A percentile compares a stretch with the other conserved stretches of the same genome.
phyloP scores from a whole-genome alignment of 257 asterid genomes.

The Solanum stenotomum region DNA sequence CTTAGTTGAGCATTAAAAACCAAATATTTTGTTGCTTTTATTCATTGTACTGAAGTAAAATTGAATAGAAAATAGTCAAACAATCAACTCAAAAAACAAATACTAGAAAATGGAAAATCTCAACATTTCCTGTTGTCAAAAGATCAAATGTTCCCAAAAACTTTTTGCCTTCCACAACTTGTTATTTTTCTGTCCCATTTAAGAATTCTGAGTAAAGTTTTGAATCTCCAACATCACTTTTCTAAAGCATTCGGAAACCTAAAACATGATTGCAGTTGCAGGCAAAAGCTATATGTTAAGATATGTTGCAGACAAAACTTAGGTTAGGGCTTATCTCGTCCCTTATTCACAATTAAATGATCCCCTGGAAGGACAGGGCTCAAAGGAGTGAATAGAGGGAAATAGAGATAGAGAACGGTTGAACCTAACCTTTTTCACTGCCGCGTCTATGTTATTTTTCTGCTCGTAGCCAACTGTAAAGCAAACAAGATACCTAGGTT shows the following conservation, averaged over 20 bases:
- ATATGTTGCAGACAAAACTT: background rate
- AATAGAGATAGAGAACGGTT: background rate
- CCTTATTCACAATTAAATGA: background rate
- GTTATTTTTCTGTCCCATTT: background rate
- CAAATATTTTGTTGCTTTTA: background rate
- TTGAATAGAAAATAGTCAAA: background rate
- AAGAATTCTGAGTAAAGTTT: background rate
- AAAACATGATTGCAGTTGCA: background rate
- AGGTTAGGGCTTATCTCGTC: background rate
- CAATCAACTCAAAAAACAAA: background rate
- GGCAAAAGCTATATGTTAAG: background rate
- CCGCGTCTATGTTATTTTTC: conserved; percentile 70
- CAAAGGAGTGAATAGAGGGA: background rate
- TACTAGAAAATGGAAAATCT: background rate
- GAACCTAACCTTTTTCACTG: conserved; percentile 63
- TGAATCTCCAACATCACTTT: background rate
- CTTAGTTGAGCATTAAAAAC: background rate
- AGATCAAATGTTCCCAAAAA: background rate
- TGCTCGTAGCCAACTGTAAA: conserved; percentile 85
- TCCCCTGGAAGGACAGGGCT: background rate
- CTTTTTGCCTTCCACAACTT: background rate
- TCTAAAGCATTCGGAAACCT: background rate
- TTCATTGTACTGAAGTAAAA: background rate
- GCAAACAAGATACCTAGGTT: conserved; percentile 79
- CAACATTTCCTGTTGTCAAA: background rate